Percentiles rank a stretch among this genome's conserved stretches.
Evolutionary conservation across 202 grass and related monocot genomes (phyloP).

Genomic region (Panicum virgatum): DNA sequence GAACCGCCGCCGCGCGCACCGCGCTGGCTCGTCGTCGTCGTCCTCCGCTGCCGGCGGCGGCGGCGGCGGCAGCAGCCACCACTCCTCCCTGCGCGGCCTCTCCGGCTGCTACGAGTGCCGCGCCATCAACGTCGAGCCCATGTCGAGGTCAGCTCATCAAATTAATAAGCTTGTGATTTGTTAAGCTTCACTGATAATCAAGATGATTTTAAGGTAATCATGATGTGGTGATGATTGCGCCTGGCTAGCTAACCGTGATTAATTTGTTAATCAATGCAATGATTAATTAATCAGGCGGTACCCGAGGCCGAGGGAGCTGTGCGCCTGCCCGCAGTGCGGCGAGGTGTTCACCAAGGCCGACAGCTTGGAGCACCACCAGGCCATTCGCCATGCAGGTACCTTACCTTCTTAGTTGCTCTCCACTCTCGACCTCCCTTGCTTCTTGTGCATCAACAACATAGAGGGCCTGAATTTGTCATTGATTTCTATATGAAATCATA

Average conservation of each 20-base stretch:
- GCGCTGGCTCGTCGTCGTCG: not conserved
- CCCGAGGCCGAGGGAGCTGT: slow-evolving; percentile 64
- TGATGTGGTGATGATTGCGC: not conserved
- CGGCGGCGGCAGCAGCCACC: slow-evolving; percentile 24
- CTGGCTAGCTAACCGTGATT: not conserved
- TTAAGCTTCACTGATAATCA: not conserved
- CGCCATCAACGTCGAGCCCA: slow-evolving; percentile 83
- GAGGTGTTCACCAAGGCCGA: slow-evolving; percentile 88
- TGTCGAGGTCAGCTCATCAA: slow-evolving; percentile 44
- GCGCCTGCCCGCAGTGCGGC: slow-evolving; percentile 67
- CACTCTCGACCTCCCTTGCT: not conserved
- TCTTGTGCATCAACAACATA: not conserved
- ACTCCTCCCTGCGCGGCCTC: slow-evolving; percentile 59
- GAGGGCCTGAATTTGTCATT: not conserved
- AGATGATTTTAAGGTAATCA: not conserved
- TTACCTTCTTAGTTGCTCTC: not conserved
- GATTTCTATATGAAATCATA: not conserved
- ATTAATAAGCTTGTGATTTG: not conserved
- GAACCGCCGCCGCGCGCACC: slow-evolving; percentile 41
- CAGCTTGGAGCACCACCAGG: slow-evolving; percentile 81
- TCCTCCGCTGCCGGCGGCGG: not conserved
- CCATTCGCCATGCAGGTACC: slow-evolving; percentile 64
- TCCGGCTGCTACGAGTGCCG: slow-evolving; percentile 96
- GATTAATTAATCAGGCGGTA: slow-evolving; percentile 50
- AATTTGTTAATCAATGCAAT: not conserved